Evolutionary conservation across 2,329 filamentous ascomycete species (phyloP).

Genomic region (Fonsecaea multimorphosa): DNA sequence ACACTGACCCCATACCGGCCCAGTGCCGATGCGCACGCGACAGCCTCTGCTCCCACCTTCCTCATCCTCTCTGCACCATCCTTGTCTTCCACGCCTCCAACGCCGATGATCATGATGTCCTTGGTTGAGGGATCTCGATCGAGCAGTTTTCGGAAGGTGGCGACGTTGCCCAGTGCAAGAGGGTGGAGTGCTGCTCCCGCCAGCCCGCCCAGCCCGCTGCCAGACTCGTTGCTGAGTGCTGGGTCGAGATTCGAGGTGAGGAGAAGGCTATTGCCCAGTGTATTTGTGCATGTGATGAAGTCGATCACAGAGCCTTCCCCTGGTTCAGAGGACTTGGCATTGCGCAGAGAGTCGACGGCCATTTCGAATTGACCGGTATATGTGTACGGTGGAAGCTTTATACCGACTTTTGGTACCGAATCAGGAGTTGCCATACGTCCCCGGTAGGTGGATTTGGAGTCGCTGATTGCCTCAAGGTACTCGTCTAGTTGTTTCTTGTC

Average conservation of each 20-base stretch:
- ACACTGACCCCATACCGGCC: slow-evolving; percentile 67
- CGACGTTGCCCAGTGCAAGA: slow-evolving; percentile 75
- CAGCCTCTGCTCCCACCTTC: slow-evolving; percentile 67
- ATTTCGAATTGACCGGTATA: slow-evolving; percentile 68
- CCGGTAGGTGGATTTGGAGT: slow-evolving; percentile 41
- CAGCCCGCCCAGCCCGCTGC: slow-evolving; percentile 70
- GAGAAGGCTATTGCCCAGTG: slow-evolving; percentile 71
- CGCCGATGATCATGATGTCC: slow-evolving; percentile 70
- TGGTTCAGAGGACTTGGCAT: slow-evolving; percentile 34
- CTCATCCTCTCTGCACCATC: slow-evolving; percentile 70
- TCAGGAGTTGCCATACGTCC: slow-evolving; percentile 37
- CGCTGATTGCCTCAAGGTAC: slow-evolving; percentile 62
- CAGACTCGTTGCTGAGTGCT: slow-evolving; percentile 59
- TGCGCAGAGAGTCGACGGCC: slow-evolving; percentile 60
- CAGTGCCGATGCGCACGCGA: slow-evolving; percentile 73
- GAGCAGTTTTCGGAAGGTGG: slow-evolving; percentile 67
- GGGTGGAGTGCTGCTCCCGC: slow-evolving; percentile 75
- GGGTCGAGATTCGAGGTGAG: slow-evolving; percentile 48
- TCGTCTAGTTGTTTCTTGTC: slow-evolving; percentile 55
- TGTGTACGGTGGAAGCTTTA: slow-evolving; percentile 80
- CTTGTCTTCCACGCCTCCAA: slow-evolving; percentile 72
- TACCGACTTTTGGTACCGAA: slow-evolving; percentile 61
- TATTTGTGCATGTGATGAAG: slow-evolving; percentile 79
- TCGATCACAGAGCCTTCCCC: slow-evolving; percentile 35
- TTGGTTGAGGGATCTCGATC: slow-evolving; percentile 57